Evolutionary conservation across 2,329 filamentous ascomycete genomes (phyloP), one percentile per base, ranked within the genome.

Genomic region (Aaosphaeria arxii): DNA sequence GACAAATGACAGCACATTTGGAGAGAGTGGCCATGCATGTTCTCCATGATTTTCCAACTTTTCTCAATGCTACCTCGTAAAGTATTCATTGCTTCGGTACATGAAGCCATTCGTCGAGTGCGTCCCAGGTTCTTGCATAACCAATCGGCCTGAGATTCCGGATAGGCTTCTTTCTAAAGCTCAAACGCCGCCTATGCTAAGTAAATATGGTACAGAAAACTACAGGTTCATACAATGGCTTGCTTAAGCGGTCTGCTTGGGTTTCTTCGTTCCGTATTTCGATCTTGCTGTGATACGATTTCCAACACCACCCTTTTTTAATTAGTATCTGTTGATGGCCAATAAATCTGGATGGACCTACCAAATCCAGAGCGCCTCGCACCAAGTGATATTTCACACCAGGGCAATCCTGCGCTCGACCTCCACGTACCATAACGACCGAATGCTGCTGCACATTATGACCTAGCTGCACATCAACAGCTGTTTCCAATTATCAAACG

Each of bases 391-490:
- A 99, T 67, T 91, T 86, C 74, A 99, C 94, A 85, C 94, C 94
- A 52, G 94, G 94, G 77, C 94, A 99, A 85, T 99, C 94, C 81
- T 97, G 94, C 56, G 84, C 85, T 69, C 94, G 81, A 2, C 94
- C 94, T 49, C 94, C 94, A 57, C 94, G 81, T n/a, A 99, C 91
- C 57, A 97, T 78, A 47, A 99, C 94, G 42, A 99, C 94, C 62
- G 88, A 95, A 78, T 99, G 95, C 80, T 97, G 94, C 79, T 97
- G 92, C 57, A 97, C 91, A 73, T 97, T 99, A 76, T 99, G 94
- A 43, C 94, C 82, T 84, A 57, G 3, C 50, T 5, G 45, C 33
- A 11, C 35, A 44, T 59, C 50, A 59, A 51, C 40, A 5, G 29
- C 35, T 5, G 32, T 13, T 35, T 28, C 31, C 9, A 29, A 33